A percentile compares a stretch with the other conserved stretches of the same genome.
Evolutionary conservation across 768 basidiomycete species (phyloP).

Genomic region (Tubosaeta sp.): DNA sequence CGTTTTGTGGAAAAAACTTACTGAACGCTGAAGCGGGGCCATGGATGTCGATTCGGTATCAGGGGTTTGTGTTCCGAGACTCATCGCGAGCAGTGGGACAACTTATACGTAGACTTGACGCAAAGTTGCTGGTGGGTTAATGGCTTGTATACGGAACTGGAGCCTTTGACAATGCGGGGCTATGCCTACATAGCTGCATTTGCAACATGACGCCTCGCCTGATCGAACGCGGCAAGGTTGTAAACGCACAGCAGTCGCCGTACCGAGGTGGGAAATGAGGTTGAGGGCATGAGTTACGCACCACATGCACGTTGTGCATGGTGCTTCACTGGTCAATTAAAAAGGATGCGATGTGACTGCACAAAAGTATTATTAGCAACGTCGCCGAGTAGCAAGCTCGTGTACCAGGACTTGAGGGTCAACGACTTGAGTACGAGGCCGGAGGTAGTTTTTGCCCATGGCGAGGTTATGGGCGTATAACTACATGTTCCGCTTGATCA

Average conservation of each 20-base stretch:
- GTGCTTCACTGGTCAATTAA: neutral
- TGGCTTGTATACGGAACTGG: slow-evolving; percentile 1
- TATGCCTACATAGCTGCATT: neutral
- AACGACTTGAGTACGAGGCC: too few relatives aligned
- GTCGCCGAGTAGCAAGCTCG: too few relatives aligned
- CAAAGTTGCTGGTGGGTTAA: neutral
- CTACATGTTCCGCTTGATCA: too few relatives aligned
- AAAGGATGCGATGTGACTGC: too few relatives aligned
- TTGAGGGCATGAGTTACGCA: neutral
- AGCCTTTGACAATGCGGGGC: slow-evolving; percentile 3
- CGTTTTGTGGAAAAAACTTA: slow-evolving; percentile 1
- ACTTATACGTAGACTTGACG: slow-evolving; percentile 10
- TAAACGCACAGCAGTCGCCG: slow-evolving; percentile 6
- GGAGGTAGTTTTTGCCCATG: too few relatives aligned
- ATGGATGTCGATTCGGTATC: neutral
- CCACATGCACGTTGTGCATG: slow-evolving; percentile 10
- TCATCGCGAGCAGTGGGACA: neutral
- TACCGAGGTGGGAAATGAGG: slow-evolving; percentile 13
- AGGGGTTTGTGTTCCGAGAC: neutral
- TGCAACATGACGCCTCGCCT: neutral
- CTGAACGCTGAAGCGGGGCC: slow-evolving; percentile 2
- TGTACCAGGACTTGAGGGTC: too few relatives aligned
- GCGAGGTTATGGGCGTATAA: too few relatives aligned
- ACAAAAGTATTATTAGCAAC: too few relatives aligned
- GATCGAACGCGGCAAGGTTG: slow-evolving; percentile 17